Base-by-base conservation (phyloP, 1,139 yeast genomes). In the Debaryomycetaceae sp. region DNA sequence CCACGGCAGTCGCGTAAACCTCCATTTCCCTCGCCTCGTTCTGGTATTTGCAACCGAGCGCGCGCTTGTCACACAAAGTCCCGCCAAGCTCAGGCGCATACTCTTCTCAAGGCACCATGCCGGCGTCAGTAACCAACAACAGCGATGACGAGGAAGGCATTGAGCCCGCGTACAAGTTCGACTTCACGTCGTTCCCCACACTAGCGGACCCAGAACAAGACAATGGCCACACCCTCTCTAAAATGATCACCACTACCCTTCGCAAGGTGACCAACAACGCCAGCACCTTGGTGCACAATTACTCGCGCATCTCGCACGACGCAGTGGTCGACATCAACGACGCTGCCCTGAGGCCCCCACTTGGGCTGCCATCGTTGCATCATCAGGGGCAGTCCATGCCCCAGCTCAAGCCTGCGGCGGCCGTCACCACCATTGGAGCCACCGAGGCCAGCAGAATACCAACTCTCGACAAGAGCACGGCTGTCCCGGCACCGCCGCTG, bases 181-280 rank as follows among this genome's bases (percentile, higher is more conserved):
- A 65, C 41, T 67, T 55, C 39, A 58, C 59, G 16, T 66, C 72
- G 24, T 67, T 67, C 37, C 74, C 74, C 9, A 59, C 63, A 5
- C 46, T 66, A 8, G 69, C 72, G 4, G 72, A 67, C 42, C 72
- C 73, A 2, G 66, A 65, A 36, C 47, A 51, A 23, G 61, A 59
- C 16, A 48, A 48, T 23, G 39, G 54, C 29, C 53, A 49, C 39
- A 57, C 60, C 7, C 49, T 63, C 7, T 48, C 60, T 5, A 52
- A 57, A 8, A 50, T 67, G 23, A 48, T 67, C 39, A 48, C 69
- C 24, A 59, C 55, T 29, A 67, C 74, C 1, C 44, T 67, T n/a
- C 50, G 71, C 21, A 57, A 67, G 35, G 73, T 67, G 17, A 67
- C 73, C 24, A 59, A 57, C 35, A 67, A 66, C 43, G 74, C 73